Base-by-base conservation (phyloP, 345 rosid species). In the Gossypium anomalum region DNA sequence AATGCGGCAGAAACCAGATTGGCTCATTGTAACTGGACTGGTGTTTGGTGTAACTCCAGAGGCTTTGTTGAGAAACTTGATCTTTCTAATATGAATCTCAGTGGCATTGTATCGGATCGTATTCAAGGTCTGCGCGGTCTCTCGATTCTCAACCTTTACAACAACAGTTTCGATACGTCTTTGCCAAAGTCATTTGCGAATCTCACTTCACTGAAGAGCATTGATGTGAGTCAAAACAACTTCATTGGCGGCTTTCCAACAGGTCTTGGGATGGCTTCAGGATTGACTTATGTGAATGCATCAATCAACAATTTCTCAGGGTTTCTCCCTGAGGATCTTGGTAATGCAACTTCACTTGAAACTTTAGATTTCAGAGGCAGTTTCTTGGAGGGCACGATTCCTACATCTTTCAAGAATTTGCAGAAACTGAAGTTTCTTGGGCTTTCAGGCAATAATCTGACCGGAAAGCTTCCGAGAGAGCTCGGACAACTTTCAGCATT, bases 271-370 rank as follows among this genome's bases (percentile, higher is more conserved):
- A 83, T 67, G 82, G 92, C 87, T 16, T 72, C 80, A 3, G 89
- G 87, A 49, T 86, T 94, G 75, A 86, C 86, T 64, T 83, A 77
- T 67, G 86, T 94, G 73, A 94, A 90, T 63, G 97, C 89, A 1
- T 94, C 97, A 2, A 87, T 92, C 86, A 94, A 94, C 83, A 89
- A 87, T 78, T 92, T 94, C 72, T 87, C 86, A 2, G 97, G 98
- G 12, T 64, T 78, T 83, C 89, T 92, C 12, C 97, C 95, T 0
- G 93, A 85, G 75, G 98, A 94, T 86, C 91, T 94, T 13, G 89
- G 93, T 61, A 88, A 87, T 67, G 89, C 94, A 60, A 86, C 90
- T 6, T 29, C 77, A 9, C 89, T 94, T 25, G 88, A 86, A 76
- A 88, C 75, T 80, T 63, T 94, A 47, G 98, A 94, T 78, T 77